Percentiles rank a stretch among this genome's conserved stretches.
Evolutionary conservation across 257 asterid species (phyloP).

Genomic region (Paraleonurus japonicus): DNA sequence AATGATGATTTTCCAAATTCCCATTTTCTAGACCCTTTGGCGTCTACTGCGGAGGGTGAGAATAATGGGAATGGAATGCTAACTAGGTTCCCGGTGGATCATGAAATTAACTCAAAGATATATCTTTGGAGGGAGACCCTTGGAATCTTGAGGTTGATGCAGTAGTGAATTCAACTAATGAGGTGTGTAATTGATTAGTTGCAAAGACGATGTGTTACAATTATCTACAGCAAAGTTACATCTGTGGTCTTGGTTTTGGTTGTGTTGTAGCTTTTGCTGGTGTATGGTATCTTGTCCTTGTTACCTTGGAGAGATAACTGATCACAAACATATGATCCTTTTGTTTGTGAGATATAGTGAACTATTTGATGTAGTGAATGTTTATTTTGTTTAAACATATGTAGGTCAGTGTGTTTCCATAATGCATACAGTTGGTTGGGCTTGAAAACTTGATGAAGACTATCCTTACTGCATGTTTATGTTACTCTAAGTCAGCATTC

Average conservation of each 20-base stretch:
- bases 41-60: slow-evolving; percentile 61
- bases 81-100: slow-evolving; percentile 77
- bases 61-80: slow-evolving; percentile 51
- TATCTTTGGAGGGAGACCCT: slow-evolving; percentile 89
- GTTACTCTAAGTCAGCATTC: not conserved
- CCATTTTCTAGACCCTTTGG: slow-evolving; percentile 67
- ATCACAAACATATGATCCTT: slow-evolving; percentile 2
- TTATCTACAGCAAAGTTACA: slow-evolving; percentile 22
- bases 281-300: not conserved
- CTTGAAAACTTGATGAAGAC: not conserved
- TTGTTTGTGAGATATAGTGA: slow-evolving; percentile 6
- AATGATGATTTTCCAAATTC: slow-evolving; percentile 49
- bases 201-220: not conserved
- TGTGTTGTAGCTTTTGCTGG: slow-evolving; percentile 16
- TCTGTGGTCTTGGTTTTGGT: not conserved
- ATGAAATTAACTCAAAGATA: slow-evolving; percentile 68
- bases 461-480: not conserved
- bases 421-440: not conserved
- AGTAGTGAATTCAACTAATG: slow-evolving; percentile 87
- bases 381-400: not conserved
- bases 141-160: slow-evolving; percentile 98
- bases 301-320: not conserved
- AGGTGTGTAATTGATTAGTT: slow-evolving; percentile 45
- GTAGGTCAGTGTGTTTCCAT: not conserved
- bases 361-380: not conserved